Base-by-base conservation (phyloP, 495 filamentous ascomycete genomes). In the Tuber aestivum region DNA sequence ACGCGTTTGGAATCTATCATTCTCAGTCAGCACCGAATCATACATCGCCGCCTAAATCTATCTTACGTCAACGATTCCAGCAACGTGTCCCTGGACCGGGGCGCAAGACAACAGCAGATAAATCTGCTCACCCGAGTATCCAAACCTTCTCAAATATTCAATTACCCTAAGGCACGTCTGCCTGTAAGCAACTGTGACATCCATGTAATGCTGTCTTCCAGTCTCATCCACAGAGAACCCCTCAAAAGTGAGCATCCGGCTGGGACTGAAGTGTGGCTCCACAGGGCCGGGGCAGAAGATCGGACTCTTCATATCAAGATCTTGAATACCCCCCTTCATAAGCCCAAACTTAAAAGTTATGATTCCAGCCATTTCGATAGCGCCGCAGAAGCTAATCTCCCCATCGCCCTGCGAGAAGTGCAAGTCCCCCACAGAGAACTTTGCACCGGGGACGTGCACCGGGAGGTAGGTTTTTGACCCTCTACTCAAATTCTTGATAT, bases 301-400 rank as follows among this genome's bases (percentile, higher is more conserved):
- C 0, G 95, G 95, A 0, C 88, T 91, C 84, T 95, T 95, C 86
- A 96, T 91, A 6, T 88, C 92, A 65, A 97, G 84, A 45, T 92
- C 88, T 56, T 87, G 86, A 82, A 97, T 88, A 68, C 94, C 95
- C 76, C 91, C 87, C 84, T 95, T 95, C 87, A 98, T 90, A 18
- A 98, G 90, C 70, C 87, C 90, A 86, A 97, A 93, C 82, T 97
- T 97, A 80, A 97, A 86, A 4, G 95, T 98, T 77, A 98, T 96
- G 23, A 94, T 85, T 32, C 95, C 95, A 0, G 94, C 92, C 93
- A 98, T 98, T 83, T 98, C 95, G 76, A 98, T 98, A 16, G 94
- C 95, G 21, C 95, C 95, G 81, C 95, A 98, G 85, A 98, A 97
- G 0, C 91, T 93, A 72, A 98, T 97, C 84, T 98, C 95, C 7